Evolutionary conservation across 192 early-diverging fungal genomes (phyloP).

Genomic region (Backusella tuberculispora): DNA sequence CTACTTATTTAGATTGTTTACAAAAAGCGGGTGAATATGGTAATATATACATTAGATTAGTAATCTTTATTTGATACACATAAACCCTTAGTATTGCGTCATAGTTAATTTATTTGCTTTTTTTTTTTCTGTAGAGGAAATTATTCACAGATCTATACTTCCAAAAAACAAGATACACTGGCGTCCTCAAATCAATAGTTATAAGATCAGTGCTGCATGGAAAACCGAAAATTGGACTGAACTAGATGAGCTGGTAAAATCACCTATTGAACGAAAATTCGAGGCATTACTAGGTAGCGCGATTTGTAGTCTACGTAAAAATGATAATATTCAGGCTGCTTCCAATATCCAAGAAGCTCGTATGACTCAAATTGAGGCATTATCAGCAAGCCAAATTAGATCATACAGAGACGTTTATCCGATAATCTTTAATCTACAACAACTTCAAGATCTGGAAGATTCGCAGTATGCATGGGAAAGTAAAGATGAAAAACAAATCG

Average conservation of each 20-base stretch:
- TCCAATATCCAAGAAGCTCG: slow-evolving; percentile 48
- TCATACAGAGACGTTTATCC: slow-evolving; percentile 67
- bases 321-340: slow-evolving; percentile 37
- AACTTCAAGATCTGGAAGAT: slow-evolving; percentile 68
- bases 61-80: too few relatives aligned
- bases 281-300: slow-evolving; percentile 60
- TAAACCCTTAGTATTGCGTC: neutral
- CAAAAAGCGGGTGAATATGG: slow-evolving; percentile 72
- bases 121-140: slow-evolving; percentile 50
- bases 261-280: slow-evolving; percentile 49
- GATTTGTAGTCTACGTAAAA: slow-evolving; percentile 50
- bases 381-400: slow-evolving; percentile 67
- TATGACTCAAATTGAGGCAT: slow-evolving; percentile 46
- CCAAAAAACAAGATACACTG: slow-evolving; percentile 50
- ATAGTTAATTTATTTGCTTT: neutral
- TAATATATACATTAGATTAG: slow-evolving; percentile 33
- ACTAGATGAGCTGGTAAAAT: slow-evolving; percentile 50
- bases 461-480: slow-evolving; percentile 8
- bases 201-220: slow-evolving; percentile 68
- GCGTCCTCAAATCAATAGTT: slow-evolving; percentile 49
- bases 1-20: slow-evolving; percentile 70
- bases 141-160: slow-evolving; percentile 53
- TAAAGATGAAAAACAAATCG: neutral
- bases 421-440: slow-evolving; percentile 61
- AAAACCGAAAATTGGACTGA: slow-evolving; percentile 61